Conservation (phyloP, 2,329 filamentous ascomycete species). For the Pezicula carpinea region DNA sequence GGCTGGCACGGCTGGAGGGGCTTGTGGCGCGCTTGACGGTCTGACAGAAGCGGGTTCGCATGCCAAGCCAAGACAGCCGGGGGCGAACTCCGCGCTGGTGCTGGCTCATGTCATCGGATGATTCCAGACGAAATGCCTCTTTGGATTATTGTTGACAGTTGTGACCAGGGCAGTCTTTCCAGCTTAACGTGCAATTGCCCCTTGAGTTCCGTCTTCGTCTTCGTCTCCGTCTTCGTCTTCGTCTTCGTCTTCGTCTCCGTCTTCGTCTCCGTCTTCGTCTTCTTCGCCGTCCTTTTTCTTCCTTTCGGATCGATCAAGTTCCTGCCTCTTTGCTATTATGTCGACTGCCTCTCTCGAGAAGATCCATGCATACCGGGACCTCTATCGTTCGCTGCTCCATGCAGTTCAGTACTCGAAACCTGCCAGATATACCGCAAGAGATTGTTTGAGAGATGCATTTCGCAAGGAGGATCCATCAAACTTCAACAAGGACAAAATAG, state of each 20-base stretch:
- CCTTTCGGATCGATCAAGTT: neutral
- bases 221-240: too few relatives aligned
- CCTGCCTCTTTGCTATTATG: too few relatives aligned
- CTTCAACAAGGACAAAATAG: conserved; percentile 48
- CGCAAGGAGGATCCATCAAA: conserved; percentile 38
- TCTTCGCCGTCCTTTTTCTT: neutral
- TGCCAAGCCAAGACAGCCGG: neutral
- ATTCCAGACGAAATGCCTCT: too few relatives aligned
- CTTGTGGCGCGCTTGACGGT: too few relatives aligned
- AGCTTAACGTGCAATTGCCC: too few relatives aligned
- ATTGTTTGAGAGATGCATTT: conserved; percentile 57
- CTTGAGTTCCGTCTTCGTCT: too few relatives aligned
- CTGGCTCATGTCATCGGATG: too few relatives aligned
- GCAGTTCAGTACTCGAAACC: conserved; percentile 70
- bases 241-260: too few relatives aligned
- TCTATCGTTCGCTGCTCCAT: conserved; percentile 62
- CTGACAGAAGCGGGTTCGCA: neutral
- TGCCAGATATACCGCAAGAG: conserved; percentile 56
- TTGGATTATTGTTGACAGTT: too few relatives aligned
- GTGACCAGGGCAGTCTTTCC: too few relatives aligned
- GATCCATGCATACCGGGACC: conserved; percentile 62
- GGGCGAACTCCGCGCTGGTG: too few relatives aligned
- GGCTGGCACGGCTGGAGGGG: neutral
- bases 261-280: too few relatives aligned
- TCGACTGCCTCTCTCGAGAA: conserved; percentile 34